Percentiles rank a stretch among this genome's conserved stretches.
Evolutionary conservation across 179 eudicot genomes (phyloP).

Genomic region (Heliamphora pulchella): DNA sequence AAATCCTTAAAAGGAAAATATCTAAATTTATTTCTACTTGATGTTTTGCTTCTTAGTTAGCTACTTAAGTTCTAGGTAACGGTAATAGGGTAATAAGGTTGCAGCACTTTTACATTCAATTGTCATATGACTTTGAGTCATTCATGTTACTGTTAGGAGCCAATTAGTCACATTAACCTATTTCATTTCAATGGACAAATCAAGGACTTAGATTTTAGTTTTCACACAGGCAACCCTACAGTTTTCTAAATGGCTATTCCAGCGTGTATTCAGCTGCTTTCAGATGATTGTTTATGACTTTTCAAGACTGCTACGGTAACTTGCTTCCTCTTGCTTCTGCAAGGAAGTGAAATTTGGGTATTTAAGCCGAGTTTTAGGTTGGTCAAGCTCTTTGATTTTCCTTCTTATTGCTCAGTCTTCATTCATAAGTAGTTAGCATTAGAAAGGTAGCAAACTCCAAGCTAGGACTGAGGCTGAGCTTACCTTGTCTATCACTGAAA

Average conservation of each 20-base stretch:
- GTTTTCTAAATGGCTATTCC: background rate
- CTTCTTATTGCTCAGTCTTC: no score
- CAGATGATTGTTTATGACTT: background rate
- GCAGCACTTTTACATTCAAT: background rate
- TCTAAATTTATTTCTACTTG: background rate
- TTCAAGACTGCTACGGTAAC: background rate
- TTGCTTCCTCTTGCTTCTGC: background rate
- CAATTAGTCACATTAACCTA: background rate
- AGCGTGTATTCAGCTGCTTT: background rate
- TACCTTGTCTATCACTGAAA: background rate
- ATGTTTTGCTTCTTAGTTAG: background rate
- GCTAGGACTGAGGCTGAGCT: background rate
- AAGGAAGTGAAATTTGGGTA: conserved; percentile 2
- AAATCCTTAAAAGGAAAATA: background rate
- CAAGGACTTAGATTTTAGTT: background rate
- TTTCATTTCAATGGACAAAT: background rate
- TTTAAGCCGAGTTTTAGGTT: background rate
- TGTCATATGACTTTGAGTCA: background rate
- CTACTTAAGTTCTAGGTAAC: background rate
- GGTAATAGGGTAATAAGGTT: background rate
- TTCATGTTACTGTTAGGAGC: background rate
- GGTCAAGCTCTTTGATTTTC: background rate
- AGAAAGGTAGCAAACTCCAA: background rate
- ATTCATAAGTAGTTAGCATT: background rate
- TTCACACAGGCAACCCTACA: background rate